Evolutionary conservation across 2,329 filamentous ascomycete genomes (phyloP), one percentile per base, ranked within the genome.

Genomic region (Zasmidium cellare): DNA sequence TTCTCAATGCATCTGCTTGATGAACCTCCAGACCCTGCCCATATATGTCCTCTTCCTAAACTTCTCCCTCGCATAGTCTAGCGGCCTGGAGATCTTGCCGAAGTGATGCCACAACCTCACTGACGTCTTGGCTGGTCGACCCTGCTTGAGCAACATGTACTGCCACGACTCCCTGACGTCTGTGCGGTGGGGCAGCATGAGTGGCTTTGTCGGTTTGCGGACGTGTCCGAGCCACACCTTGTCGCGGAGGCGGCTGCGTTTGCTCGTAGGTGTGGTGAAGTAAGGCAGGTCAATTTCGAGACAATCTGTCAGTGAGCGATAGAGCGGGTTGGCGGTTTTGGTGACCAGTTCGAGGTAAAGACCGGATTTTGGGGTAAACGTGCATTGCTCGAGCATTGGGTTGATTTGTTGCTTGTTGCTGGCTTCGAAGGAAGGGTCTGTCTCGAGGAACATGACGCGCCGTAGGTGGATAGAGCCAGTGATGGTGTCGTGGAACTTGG

Each of bases 381-480:
- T 18, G 35, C 12, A 16, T 3, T 9, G 3, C 6, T 6, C 3
- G 35, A 41, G 35, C 6, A 41, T 41, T 3, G 35, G 35, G 16
- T 41, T 41, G 35, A 41, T 41, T 41, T 41, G 7, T 3, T 41
- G 11, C 16, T 41, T n/a, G 16, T 41, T n/a, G 35, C 6, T 5
- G 3, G 11, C n/a, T 14, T 41, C n/a, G 12, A 14, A 41, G 5
- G 35, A 9, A 3, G 9, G 45, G 22, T 47, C 45, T 6, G n/a
- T 11, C 19, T 47, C 45, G 5, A 47, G 45, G 45, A 47, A 47
- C 45, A 47, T 47, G 3, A 3, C 5, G 45, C 45, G 45, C 9
- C 45, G 45, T 22, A 74, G 67, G 18, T 45, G 47, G 25, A 22
- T 31, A 12, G 53, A 41, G 28, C 18, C 44, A 14, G 2, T 9